phyloP scores from a whole-genome alignment of 352 stramenopile genomes.

The Globisporangium parvum region DNA sequence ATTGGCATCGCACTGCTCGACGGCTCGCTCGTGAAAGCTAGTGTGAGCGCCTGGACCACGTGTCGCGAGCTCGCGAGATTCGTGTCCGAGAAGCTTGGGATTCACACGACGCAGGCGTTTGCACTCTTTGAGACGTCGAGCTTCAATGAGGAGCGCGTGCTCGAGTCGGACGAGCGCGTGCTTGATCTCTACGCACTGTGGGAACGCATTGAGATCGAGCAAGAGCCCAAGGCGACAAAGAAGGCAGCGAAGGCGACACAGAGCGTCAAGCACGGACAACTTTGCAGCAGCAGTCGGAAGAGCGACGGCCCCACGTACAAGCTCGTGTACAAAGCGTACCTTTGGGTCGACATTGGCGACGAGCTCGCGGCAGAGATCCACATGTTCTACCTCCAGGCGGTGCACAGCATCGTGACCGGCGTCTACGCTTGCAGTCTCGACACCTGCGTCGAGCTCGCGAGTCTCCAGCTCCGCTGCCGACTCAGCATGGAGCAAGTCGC shows the following conservation, averaged over 20 bases:
- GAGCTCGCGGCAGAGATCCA: slow-evolving; percentile 47
- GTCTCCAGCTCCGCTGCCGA: slow-evolving; percentile 60
- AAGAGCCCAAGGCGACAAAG: slow-evolving; percentile 33
- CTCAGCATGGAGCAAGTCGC: slow-evolving; percentile 20
- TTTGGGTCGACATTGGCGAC: slow-evolving; percentile 64
- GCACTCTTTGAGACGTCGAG: slow-evolving; percentile 49
- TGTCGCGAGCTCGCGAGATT: slow-evolving; percentile 35
- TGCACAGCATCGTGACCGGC: slow-evolving; percentile 53
- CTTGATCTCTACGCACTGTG: slow-evolving; percentile 72
- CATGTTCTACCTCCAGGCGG: slow-evolving; percentile 69
- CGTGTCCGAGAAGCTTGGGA: slow-evolving; percentile 29
- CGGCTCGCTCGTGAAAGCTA: slow-evolving; percentile 24
- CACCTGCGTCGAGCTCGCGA: slow-evolving; percentile 50
- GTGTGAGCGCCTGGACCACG: slow-evolving; percentile 60
- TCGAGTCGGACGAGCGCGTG: slow-evolving; percentile 60
- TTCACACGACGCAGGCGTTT: slow-evolving; percentile 45
- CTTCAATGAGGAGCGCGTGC: slow-evolving; percentile 41
- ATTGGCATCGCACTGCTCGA: slow-evolving; percentile 48
- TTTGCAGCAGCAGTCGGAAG: not conserved
- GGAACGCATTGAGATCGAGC: slow-evolving; percentile 50
- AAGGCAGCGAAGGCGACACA: slow-evolving; percentile 6
- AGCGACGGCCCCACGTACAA: slow-evolving; percentile 13
- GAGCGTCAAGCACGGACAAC: not conserved
- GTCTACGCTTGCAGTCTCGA: slow-evolving; percentile 49
- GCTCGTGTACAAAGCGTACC: slow-evolving; percentile 66